Evolutionary conservation across 495 filamentous ascomycete genomes (phyloP).

Genomic region (Physcia stellaris): DNA sequence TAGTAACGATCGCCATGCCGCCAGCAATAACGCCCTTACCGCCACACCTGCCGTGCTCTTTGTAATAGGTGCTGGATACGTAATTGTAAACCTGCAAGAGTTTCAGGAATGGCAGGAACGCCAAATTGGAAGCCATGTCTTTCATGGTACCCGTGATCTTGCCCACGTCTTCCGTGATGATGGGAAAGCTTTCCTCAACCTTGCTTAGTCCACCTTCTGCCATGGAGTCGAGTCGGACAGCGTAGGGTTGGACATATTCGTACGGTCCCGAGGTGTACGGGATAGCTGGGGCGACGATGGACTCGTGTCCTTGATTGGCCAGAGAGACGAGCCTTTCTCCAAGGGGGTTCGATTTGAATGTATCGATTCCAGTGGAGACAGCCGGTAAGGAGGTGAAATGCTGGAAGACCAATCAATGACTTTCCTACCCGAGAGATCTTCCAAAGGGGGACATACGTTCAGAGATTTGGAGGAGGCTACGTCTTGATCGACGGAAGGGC

Average conservation of each 20-base stretch:
- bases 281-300: slow-evolving; percentile 55
- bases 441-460: slow-evolving; percentile 33
- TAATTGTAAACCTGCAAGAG: slow-evolving; percentile 59
- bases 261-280: slow-evolving; percentile 68
- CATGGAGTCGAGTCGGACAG: slow-evolving; percentile 64
- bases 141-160: slow-evolving; percentile 58
- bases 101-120: slow-evolving; percentile 51
- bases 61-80: slow-evolving; percentile 53
- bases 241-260: slow-evolving; percentile 66
- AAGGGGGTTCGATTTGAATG: slow-evolving; percentile 65
- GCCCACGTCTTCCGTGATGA: slow-evolving; percentile 74
- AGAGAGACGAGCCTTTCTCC: slow-evolving; percentile 69
- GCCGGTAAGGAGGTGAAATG: slow-evolving; percentile 79
- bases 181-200: slow-evolving; percentile 69
- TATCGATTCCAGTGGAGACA: slow-evolving; percentile 61
- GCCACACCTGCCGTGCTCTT: slow-evolving; percentile 64
- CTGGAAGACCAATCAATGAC: slow-evolving; percentile 24
- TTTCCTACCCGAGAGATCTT: background rate
- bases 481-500: slow-evolving; percentile 51
- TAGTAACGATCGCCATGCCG: slow-evolving; percentile 63
- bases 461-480: slow-evolving; percentile 51
- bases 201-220: slow-evolving; percentile 60
- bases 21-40: slow-evolving; percentile 52
- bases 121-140: slow-evolving; percentile 46
- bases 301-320: slow-evolving; percentile 50